Conservation (phyloP, 768 basidiomycete species). For the Neoboletus magnificus region DNA sequence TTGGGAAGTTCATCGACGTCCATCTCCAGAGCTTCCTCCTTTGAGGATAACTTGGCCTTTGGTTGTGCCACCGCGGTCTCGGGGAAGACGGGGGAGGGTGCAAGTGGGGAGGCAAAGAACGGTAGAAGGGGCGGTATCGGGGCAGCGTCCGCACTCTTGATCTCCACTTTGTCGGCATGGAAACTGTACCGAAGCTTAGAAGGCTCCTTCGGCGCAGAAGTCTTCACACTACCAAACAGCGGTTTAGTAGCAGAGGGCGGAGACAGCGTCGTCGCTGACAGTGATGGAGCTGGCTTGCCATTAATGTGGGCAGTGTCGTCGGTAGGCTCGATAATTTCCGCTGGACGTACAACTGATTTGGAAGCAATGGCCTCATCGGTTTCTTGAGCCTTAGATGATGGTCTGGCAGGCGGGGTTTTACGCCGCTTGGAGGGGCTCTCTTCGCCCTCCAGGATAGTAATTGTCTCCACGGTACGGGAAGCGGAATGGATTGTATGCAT, state of each 20-base stretch:
- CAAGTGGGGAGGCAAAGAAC: conserved; percentile 31
- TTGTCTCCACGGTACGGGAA: conserved; percentile 31
- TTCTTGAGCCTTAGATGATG: conserved; percentile 25
- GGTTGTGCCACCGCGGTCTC: conserved; percentile 5
- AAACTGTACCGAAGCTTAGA: conserved; percentile 76
- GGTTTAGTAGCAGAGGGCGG: conserved; percentile 23
- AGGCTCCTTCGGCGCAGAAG: conserved; percentile 67
- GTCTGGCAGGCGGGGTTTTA: conserved; percentile 35
- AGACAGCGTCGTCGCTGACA: conserved; percentile 9
- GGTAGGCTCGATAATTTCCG: conserved; percentile 40
- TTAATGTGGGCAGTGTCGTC: conserved; percentile 22
- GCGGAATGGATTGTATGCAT: background rate
- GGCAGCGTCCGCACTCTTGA: conserved; percentile 13
- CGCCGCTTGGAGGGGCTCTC: conserved; percentile 45
- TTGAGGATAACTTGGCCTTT: conserved; percentile 26
- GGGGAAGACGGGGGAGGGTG: background rate
- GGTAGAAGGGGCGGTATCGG: conserved; percentile 9
- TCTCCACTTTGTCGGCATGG: conserved; percentile 50
- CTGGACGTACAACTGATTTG: conserved; percentile 25
- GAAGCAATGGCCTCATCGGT: conserved; percentile 31
- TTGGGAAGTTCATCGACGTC: conserved; percentile 33
- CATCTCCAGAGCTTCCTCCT: conserved; percentile 30
- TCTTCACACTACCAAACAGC: conserved; percentile 35
- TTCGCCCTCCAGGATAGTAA: conserved; percentile 38
- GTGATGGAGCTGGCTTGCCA: conserved; percentile 10